Evolutionary conservation across 768 basidiomycete genomes (phyloP), one percentile per base, ranked within the genome.

Genomic region (Collybiopsis luxurians): DNA sequence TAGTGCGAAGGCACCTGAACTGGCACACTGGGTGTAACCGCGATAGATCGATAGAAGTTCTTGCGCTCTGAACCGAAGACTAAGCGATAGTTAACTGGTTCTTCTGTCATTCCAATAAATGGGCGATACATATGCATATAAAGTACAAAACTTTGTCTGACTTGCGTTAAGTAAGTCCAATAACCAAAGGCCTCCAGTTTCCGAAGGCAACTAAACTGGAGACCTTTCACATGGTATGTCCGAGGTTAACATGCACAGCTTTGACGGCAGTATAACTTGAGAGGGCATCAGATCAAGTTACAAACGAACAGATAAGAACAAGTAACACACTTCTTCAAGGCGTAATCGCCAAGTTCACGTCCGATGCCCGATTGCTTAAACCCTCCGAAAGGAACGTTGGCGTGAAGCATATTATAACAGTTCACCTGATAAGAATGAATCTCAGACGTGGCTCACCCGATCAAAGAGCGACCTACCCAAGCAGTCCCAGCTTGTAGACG

Each of bases 331-430:
- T 82, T 81, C 38, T 77, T 70, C 38, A 87, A 66, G 13, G 89
- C 92, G 69, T 92, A 89, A 59, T 90, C 85, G 28, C 91, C 92
- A 39, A 87, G 68, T 69, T 93, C 92, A 28, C 89, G 80, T 19
- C 92, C 92, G 21, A 92, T 85, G 58, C 90, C 91, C 36, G 83
- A 85, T 65, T 88, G 83, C 77, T 92, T 95, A 79, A 79, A 93
- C 9, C 92, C 92, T 59, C 92, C 92, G 66, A 94, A 94, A 0
- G 92, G 90, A 19, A 90, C 76, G 26, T 77, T 75, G 2, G 77
- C 61, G 62, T 87, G 75, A 13, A 85, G 66, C 58, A 69, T 67
- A 64, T 82, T 81, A 45, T 70, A 73, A 57, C 77, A 78, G 65
- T 84, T 84, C 31, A 83, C 63, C 73, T 78, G 60, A n/a, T 36